phyloP scores from a whole-genome alignment of 306 rosid species.

The Lathyrus tuberosus region DNA sequence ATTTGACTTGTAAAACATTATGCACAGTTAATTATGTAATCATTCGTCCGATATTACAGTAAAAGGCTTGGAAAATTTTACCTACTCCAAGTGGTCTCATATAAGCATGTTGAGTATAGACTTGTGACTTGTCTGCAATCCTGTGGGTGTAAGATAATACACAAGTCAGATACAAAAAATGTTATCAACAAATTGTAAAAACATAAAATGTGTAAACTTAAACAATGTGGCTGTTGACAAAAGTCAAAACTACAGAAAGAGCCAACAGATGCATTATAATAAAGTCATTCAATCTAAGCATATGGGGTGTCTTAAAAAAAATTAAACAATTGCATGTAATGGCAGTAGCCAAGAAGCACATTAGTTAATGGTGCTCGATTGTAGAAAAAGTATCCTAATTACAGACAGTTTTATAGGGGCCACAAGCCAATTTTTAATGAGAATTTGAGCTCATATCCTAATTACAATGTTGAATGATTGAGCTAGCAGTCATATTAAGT shows the following conservation, averaged over 20 bases:
- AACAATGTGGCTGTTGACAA: slow-evolving; percentile 13
- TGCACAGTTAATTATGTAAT: slow-evolving; percentile 16
- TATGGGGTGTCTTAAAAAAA: neutral
- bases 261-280: slow-evolving; percentile 2
- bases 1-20: slow-evolving; percentile 16
- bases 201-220: neutral
- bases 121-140: slow-evolving; percentile 98
- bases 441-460: neutral
- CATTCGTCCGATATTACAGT: neutral
- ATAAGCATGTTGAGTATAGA: slow-evolving; percentile 99
- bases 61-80: slow-evolving; percentile 43
- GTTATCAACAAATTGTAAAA: slow-evolving; percentile 24
- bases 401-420: neutral
- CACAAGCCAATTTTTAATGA: neutral
- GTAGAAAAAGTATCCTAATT: neutral
- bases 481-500: neutral
- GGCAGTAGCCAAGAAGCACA: slow-evolving; percentile 31
- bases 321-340: neutral
- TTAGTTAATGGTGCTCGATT: slow-evolving; percentile 9
- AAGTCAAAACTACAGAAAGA: slow-evolving; percentile 10
- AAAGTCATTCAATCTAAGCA: neutral
- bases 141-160: slow-evolving; percentile 50
- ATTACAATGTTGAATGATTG: neutral
- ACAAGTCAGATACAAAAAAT: slow-evolving; percentile 23
- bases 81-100: slow-evolving; percentile 99